Base-by-base conservation (phyloP, 2,329 filamentous ascomycete genomes). In the Diaporthe citrichinensis region DNA sequence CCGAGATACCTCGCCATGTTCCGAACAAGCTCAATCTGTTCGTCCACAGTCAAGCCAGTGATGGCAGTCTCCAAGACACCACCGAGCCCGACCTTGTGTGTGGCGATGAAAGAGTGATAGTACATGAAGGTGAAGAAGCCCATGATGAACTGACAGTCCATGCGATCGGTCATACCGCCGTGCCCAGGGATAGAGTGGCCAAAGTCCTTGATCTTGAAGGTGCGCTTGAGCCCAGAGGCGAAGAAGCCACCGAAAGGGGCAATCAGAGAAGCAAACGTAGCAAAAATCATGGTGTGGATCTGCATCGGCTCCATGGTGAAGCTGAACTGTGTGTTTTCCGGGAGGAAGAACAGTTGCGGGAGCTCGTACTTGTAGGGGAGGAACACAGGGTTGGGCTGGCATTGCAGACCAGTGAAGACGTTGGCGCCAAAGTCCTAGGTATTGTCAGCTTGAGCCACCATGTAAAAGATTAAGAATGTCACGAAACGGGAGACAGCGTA, bases 101-200 rank as follows among this genome's bases (percentile, higher is more conserved):
- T 89, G 5, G 96, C 96, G 81, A 99, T 96, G 84, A 99, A 99
- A 81, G 94, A 97, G 84, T 98, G 96, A 86, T 97, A 99, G 87
- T 99, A 99, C 90, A 99, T 96, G 87, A 95, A 98, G 23, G 96
- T 92, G 81, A 99, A 98, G 85, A 98, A 97, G 12, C 97, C 97
- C 97, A 99, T 99, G 87, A 98, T 98, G 87, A 99, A 99, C 83
- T 99, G 97, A 84, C 97, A 99, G 83, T 99, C 97, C 96, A 99
- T 98, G 77, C 97, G 94, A 83, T 99, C 97, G 23, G 97, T 99
- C 87, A 99, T 98, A 80, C 97, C 97, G 77, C 97, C 97, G 81
- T 99, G 97, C 31, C 97, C 97, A 1, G 97, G 97, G 80, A 99
- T 99, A 1, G 95, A 98, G 85, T 99, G 95, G 79, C 97, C 97